Base-by-base conservation (phyloP, 1,139 yeast genomes). In the Magnusiomyces paraingens region DNA sequence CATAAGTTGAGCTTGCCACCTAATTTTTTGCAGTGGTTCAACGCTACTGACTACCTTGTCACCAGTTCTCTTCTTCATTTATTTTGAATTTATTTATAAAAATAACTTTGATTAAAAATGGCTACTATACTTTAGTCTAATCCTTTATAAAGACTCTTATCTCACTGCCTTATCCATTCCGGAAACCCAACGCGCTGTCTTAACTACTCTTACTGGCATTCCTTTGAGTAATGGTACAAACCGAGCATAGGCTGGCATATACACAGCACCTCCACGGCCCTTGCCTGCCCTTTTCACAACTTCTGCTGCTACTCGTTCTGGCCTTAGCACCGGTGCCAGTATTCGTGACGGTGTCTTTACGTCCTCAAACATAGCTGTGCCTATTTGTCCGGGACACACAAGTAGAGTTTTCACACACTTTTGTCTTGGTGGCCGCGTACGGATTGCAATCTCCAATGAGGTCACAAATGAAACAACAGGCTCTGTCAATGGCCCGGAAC, bases 331-430 rank as follows among this genome's bases (percentile, higher is more conserved):
- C 0, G 97, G 98, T 0, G 98, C 98, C 17, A 90, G 66, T 2
- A 84, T 58, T 1, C 75, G 70, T 3, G 87, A 82, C 0, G 97
- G 96, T 0, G 95, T 84, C 32, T 68, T 61, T 4, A 91, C 86
- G 2, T 83, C 82, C 36, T 71, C 72, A 66, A 91, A 91, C 87
- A 91, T 78, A 4, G 68, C 64, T 0, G 96, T 88, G 53, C 75
- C 77, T 57, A 91, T 67, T 65, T 91, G 97, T 0, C 99, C 98
- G 0, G 96, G 95, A 62, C 94, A 84, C 0, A 91, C 76, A 44
- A 91, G 73, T 53, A 91, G 70, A 0, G 95, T 85, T 61, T 83
- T 83, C 20, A 90, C 78, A 1, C 32, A 14, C 41, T 45, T n/a
- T 10, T 46, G 18, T 35, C 20, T 15, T 15, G 29, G 49, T 10